These are phyloP conservation scores for Polyporus tsugae DNA, from an alignment of 1,284 basidiomycete genomes.

Conservation along the genomic window DNA sequence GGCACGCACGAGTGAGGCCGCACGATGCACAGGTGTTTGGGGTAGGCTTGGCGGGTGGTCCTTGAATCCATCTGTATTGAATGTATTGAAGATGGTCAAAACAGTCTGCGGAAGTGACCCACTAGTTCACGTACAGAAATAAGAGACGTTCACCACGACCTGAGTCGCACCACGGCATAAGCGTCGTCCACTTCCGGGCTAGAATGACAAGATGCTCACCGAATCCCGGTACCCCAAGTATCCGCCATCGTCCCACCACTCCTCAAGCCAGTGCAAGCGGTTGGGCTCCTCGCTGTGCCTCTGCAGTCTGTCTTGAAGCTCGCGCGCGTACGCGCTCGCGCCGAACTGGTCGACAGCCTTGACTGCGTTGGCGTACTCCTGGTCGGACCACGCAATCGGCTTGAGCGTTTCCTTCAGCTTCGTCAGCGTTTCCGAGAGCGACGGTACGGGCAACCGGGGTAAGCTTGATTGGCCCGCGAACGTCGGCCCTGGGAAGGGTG, in stretches of 20 bases:
- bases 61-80: constrained; percentile 73
- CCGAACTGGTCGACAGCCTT: constrained; percentile 73
- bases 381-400: constrained; percentile 69
- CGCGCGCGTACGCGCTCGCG: constrained; percentile 51
- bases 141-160: constrained; percentile 85
- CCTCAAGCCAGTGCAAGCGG: constrained; percentile 75
- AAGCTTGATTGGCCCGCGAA: constrained; percentile 54
- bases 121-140: constrained; percentile 67
- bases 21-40: constrained; percentile 70
- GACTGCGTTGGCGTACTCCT: constrained; percentile 61
- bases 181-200: not conserved
- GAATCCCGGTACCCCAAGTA: constrained; percentile 82
- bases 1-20: constrained; percentile 75
- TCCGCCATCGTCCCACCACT: constrained; percentile 83
- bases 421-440: constrained; percentile 62
- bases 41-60: constrained; percentile 67
- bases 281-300: constrained; percentile 53
- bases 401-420: constrained; percentile 67
- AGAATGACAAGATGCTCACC: constrained; percentile 49
- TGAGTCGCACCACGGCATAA: constrained; percentile 37
- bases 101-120: not conserved
- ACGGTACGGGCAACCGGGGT: constrained; percentile 70
- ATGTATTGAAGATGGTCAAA: constrained; percentile 38
- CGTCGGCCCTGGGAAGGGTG: constrained; percentile 48
- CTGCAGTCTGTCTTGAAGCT: constrained; percentile 66